Percentiles rank a stretch among this genome's conserved stretches.
Evolutionary conservation across 2,329 filamentous ascomycete genomes (phyloP).

Genomic region (Dichotomopilus funicola): DNA sequence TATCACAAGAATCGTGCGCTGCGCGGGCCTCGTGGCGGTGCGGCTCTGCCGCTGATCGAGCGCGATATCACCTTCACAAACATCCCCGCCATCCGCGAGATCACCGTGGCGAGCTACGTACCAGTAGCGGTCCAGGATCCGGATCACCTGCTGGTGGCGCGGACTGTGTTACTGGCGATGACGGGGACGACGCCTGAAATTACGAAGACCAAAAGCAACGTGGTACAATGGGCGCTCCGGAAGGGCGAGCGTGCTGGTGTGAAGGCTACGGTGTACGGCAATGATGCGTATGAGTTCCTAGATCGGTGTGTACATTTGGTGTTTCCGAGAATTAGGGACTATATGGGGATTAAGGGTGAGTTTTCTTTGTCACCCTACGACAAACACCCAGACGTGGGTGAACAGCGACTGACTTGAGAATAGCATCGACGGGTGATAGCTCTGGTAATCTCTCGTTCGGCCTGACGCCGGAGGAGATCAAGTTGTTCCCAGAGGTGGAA

Average conservation of each 20-base stretch:
- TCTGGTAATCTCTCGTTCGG: constrained; percentile 85
- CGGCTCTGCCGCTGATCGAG: constrained; percentile 65
- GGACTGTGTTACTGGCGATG: constrained; percentile 79
- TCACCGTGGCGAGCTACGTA: constrained; percentile 73
- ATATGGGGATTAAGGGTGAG: constrained; percentile 58
- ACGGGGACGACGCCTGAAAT: constrained; percentile 67
- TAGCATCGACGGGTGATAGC: constrained; percentile 67
- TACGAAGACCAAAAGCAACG: constrained; percentile 62
- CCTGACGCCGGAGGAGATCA: constrained; percentile 66
- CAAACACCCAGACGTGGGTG: not conserved
- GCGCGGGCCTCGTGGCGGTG: constrained; percentile 74
- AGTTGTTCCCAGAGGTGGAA: constrained; percentile 88
- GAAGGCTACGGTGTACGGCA: constrained; percentile 70
- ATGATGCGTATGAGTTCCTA: constrained; percentile 82
- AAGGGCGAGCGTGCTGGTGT: constrained; percentile 66
- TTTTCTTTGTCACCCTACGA: not conserved
- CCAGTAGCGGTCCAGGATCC: constrained; percentile 65
- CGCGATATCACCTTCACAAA: constrained; percentile 72
- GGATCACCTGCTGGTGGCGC: constrained; percentile 71
- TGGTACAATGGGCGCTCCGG: constrained; percentile 68
- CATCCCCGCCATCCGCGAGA: constrained; percentile 71
- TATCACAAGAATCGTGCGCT: constrained; percentile 90
- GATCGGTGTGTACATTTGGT: constrained; percentile 87
- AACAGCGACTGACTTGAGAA: not conserved
- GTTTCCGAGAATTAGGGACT: constrained; percentile 93